Base-by-base conservation (phyloP, 352 stramenopile genomes). In the Phytophthora fragariaefolia region DNA sequence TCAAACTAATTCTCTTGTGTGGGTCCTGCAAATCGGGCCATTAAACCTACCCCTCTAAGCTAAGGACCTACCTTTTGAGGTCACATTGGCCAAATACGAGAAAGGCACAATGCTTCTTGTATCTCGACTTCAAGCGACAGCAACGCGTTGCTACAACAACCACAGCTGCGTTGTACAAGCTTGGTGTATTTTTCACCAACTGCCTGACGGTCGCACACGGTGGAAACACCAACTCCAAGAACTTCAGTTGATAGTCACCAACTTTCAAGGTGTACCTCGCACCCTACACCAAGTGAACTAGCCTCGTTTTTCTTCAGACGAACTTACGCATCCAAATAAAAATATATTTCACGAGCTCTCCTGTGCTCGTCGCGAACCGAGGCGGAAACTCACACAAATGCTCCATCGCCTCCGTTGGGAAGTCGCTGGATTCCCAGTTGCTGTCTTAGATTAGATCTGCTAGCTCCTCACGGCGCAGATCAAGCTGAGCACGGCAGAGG, bases 171-270 rank as follows among this genome's bases (percentile, higher is more conserved):
- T 15, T 66, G 1, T 66, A 59, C 48, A 58, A 52, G 17, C 12
- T 66, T 45, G 59, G 49, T 4, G 50, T 56, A 10, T 36, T 67
- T 3, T 54, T 67, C 17, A 61, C 50, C 0, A 61, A 67, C 50
- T 61, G 28, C 9, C 5, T 67, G 10, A 57, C 50, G 1, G 57
- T 61, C 1, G 50, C 40, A 2, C 40, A 36, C 5, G 59, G 59
- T 24, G 43, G 59, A 40, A 67, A 56, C 52, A 63, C 10, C 24
- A 63, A 58, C 52, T 62, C 51, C 0, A 54, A 18, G 1, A 63
- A 62, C 26, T 68, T 63, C 8, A 4, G 20, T 10, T 68, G 51
- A n/a, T 46, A 49, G 12, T 32, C 60, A 23, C 45, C 42, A 9
- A 46, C 49, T 6, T 62, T 62, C 42, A 13, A 68, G 4, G 43